phyloP scores from a whole-genome alignment of 306 rosid species.

The Lotus japonicus region DNA sequence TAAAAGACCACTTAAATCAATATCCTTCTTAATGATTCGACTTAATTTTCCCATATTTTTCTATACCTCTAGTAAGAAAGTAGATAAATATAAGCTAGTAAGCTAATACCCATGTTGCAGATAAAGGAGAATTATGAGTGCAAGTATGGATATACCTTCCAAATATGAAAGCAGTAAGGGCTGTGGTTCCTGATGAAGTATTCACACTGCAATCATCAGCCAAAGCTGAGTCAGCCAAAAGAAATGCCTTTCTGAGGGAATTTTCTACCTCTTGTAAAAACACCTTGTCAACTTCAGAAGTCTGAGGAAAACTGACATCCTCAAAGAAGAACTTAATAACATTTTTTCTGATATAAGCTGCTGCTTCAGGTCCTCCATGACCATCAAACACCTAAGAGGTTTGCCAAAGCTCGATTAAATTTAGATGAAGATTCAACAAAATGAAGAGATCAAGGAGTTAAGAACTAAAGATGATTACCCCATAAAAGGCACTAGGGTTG shows the following conservation, averaged over 20 bases:
- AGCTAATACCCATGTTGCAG: no score
- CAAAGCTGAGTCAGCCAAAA: constrained; percentile 75
- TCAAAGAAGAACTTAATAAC: constrained; percentile 69
- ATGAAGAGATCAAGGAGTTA: background rate
- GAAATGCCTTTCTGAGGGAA: constrained; percentile 61
- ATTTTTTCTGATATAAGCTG: constrained; percentile 71
- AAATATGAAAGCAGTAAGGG: constrained; percentile 74
- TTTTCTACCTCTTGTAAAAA: constrained; percentile 59
- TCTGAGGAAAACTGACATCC: constrained; percentile 64
- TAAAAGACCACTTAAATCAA: no score
- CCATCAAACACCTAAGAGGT: constrained; percentile 85
- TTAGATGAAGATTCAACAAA: background rate
- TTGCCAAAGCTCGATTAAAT: constrained; percentile 13
- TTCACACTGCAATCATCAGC: constrained; percentile 75
- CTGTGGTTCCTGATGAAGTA: constrained; percentile 87
- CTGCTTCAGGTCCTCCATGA: constrained; percentile 99
- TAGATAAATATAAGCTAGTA: background rate
- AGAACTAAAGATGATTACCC: constrained; percentile 44
- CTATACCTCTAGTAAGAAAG: background rate
- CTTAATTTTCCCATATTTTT: no score
- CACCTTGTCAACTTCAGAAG: constrained; percentile 45
- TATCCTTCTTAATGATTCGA: no score
- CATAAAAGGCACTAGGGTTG: constrained; percentile 88
- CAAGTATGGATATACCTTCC: constrained; percentile 59
- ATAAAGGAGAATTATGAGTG: background rate